These are phyloP conservation scores for Nepenthes gracilis DNA, from an alignment of 148 eudicot genomes.

Conservation along the genomic window DNA sequence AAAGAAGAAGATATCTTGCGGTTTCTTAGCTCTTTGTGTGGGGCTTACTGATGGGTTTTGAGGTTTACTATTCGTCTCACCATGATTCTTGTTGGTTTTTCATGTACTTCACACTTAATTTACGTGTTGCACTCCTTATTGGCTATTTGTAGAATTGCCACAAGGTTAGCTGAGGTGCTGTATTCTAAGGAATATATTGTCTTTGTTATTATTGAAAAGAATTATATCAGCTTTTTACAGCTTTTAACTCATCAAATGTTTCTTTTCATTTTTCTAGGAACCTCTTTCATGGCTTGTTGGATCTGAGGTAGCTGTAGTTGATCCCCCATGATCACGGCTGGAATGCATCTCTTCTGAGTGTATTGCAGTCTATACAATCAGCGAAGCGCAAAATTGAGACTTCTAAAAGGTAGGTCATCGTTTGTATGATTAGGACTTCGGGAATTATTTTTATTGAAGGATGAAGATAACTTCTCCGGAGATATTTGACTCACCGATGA, in stretches of 20 bases:
- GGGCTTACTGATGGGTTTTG: no score
- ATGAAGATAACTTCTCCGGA: background rate
- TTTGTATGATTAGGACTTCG: no score
- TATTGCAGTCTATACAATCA: slow-evolving; percentile 37
- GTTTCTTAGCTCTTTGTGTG: no score
- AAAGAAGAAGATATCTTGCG: no score
- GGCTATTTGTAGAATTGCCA: no score
- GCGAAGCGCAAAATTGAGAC: slow-evolving; percentile 34
- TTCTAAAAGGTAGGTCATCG: slow-evolving; percentile 31
- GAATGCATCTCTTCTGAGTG: slow-evolving; percentile 52
- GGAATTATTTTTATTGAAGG: background rate
- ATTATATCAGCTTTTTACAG: background rate
- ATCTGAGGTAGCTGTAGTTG: slow-evolving; percentile 86
- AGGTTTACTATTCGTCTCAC: no score
- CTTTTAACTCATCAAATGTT: slow-evolving; percentile 3
- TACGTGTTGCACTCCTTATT: no score
- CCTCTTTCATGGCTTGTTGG: slow-evolving; percentile 92
- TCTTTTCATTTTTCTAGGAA: slow-evolving; percentile 33
- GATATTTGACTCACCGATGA: background rate
- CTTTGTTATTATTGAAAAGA: background rate
- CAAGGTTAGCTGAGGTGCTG: no score
- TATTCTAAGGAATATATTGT: background rate
- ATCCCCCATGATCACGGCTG: slow-evolving; percentile 95
- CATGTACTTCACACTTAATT: no score
- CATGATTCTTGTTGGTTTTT: no score